phyloP scores from a whole-genome alignment of 2,329 filamentous ascomycete species.

The Sphaerulina musiva region DNA sequence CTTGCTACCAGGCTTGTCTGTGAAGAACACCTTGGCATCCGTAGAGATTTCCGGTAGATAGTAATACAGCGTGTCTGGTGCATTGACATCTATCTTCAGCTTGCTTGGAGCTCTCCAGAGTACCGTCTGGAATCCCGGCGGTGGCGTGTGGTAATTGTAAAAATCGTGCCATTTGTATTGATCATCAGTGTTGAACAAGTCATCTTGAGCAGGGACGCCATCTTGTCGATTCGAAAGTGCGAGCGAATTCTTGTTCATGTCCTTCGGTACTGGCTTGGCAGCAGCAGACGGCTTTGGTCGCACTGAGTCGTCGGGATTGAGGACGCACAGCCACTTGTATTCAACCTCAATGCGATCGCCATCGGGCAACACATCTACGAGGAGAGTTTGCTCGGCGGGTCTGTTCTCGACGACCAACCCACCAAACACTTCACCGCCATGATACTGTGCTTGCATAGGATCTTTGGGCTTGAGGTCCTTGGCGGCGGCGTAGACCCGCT shows the following conservation, averaged over 20 bases:
- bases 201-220: constrained; percentile 44
- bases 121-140: constrained; percentile 40
- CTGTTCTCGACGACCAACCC: constrained; percentile 82
- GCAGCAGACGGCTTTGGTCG: constrained; percentile 68
- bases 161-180: constrained; percentile 60
- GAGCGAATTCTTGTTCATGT: constrained; percentile 41
- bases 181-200: constrained; percentile 43
- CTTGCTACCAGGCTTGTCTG: constrained; percentile 61
- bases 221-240: constrained; percentile 46
- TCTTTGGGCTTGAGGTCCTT: constrained; percentile 63
- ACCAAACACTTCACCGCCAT: constrained; percentile 81
- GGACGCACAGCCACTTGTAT: constrained; percentile 75
- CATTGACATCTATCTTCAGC: constrained; percentile 63
- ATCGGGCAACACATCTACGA: constrained; percentile 77
- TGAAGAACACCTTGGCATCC: constrained; percentile 85
- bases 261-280: constrained; percentile 62
- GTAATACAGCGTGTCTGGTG: constrained; percentile 74
- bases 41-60: constrained; percentile 83
- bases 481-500: constrained; percentile 62
- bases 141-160: constrained; percentile 46
- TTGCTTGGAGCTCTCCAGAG: constrained; percentile 41
- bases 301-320: constrained; percentile 63
- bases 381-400: constrained; percentile 63
- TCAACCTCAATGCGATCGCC: constrained; percentile 72
- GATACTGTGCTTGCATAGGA: constrained; percentile 78